These are phyloP conservation scores for Sarocladiaceae sp. DNA, from an alignment of 2,329 filamentous ascomycete genomes.

Conservation along the genomic window DNA sequence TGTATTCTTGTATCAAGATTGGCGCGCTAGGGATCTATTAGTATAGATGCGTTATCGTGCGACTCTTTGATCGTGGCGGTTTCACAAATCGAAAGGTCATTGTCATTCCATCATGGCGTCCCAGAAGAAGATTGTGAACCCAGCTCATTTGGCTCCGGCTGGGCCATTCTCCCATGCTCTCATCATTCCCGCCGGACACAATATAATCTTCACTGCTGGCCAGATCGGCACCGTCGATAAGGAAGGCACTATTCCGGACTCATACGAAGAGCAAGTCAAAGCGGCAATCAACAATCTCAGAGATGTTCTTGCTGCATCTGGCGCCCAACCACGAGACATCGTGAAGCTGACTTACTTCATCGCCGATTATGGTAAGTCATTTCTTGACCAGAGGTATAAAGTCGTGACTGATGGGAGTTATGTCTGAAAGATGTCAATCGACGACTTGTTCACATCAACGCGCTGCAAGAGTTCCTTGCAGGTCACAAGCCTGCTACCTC, in stretches of 20 bases:
- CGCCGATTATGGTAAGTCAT: background rate
- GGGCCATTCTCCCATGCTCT: background rate
- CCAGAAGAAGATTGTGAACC: background rate
- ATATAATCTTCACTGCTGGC: background rate
- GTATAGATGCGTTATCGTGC: no score
- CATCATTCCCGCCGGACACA: background rate
- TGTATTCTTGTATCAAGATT: background rate
- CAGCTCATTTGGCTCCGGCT: background rate
- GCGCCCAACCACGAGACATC: background rate
- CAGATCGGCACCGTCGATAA: background rate
- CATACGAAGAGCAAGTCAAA: background rate
- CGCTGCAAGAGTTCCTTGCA: background rate
- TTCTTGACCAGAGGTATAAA: no score
- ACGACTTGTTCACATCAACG: background rate
- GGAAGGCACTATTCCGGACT: background rate
- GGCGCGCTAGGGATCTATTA: no score
- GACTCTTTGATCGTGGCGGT: no score
- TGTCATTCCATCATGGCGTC: background rate
- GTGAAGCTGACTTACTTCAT: background rate
- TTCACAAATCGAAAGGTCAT: no score
- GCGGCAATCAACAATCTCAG: background rate
- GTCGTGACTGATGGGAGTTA: no score
- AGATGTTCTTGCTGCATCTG: background rate
- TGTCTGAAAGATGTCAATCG: background rate
- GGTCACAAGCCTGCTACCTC: background rate